A percentile compares a stretch with the other conserved stretches of the same genome.
Evolutionary conservation across 257 asterid genomes (phyloP).

Genomic region (Coffea eugenioides): DNA sequence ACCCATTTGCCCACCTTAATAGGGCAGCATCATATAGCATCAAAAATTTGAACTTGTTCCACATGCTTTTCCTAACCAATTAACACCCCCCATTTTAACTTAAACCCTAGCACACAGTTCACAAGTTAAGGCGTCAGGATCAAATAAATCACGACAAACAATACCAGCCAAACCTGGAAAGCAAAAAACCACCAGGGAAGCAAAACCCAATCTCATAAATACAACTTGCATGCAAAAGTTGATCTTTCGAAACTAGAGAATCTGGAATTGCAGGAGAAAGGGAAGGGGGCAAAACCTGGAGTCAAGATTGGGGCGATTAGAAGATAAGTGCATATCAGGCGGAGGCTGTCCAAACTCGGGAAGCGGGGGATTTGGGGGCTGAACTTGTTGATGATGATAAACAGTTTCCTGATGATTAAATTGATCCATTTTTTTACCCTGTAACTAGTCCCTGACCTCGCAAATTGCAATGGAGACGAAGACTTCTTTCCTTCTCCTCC

Average conservation of each 20-base stretch:
- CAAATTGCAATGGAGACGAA: neutral
- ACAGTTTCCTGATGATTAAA: constrained; percentile 41
- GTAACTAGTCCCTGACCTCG: neutral
- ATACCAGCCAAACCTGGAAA: neutral
- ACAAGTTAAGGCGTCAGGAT: neutral
- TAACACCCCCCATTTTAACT: neutral
- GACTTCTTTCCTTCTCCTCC: neutral
- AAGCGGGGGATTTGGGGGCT: constrained; percentile 41
- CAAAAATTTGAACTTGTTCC: too few species aligned
- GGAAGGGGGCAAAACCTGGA: constrained; percentile 41
- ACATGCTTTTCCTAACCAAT: neutral
- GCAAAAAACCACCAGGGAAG: neutral
- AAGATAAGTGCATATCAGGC: constrained; percentile 35
- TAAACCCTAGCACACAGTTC: neutral
- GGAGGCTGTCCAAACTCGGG: constrained; percentile 41
- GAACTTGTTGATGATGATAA: constrained; percentile 48
- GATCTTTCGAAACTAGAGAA: neutral
- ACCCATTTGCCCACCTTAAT: neutral
- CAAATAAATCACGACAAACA: neutral
- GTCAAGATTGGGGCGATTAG: constrained; percentile 44
- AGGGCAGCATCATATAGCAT: neutral
- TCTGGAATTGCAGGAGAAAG: neutral
- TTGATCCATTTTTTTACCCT: constrained; percentile 46
- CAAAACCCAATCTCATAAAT: neutral
- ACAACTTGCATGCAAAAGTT: neutral